Evolutionary conservation across 768 basidiomycete genomes (phyloP).

Genomic region (Favolaschia claudopus): DNA sequence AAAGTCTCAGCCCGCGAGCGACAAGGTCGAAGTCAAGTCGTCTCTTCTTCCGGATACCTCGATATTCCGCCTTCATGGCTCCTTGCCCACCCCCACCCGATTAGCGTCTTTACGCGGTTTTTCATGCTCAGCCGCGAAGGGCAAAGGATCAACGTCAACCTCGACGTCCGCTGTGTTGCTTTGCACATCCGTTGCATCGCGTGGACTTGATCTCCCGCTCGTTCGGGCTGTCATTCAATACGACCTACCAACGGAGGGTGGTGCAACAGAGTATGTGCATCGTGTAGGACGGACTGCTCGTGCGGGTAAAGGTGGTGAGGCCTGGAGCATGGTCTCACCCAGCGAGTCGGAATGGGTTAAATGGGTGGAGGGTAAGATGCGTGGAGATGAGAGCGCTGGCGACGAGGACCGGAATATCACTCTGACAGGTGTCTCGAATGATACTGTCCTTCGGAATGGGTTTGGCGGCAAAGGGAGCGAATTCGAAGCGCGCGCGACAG

Average conservation of each 20-base stretch:
- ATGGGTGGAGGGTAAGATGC: slow-evolving; percentile 89
- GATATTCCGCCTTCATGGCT: slow-evolving; percentile 93
- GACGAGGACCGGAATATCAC: slow-evolving; percentile 50
- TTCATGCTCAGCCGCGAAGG: slow-evolving; percentile 50
- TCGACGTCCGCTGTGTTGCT: slow-evolving; percentile 75
- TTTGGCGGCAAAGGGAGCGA: slow-evolving; percentile 87
- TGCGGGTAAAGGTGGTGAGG: slow-evolving; percentile 94
- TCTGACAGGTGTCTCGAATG: slow-evolving; percentile 68
- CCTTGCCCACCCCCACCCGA: slow-evolving; percentile 82
- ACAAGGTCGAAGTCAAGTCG: slow-evolving; percentile 68
- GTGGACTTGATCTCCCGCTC: slow-evolving; percentile 94
- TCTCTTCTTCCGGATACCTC: slow-evolving; percentile 82
- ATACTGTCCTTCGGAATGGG: slow-evolving; percentile 77
- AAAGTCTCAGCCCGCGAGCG: slow-evolving; percentile 34
- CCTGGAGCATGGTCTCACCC: slow-evolving; percentile 91
- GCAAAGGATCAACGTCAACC: slow-evolving; percentile 29
- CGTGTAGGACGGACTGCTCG: slow-evolving; percentile 97
- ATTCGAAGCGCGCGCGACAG: slow-evolving; percentile 90
- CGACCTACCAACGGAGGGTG: slow-evolving; percentile 97
- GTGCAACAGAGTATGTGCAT: slow-evolving; percentile 95
- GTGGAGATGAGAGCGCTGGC: slow-evolving; percentile 47
- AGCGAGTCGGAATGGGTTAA: slow-evolving; percentile 89
- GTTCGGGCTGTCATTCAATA: slow-evolving; percentile 95
- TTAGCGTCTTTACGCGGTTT: slow-evolving; percentile 86
- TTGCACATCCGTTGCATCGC: slow-evolving; percentile 98